Evolutionary conservation across 257 asterid species (phyloP), one percentile per base, ranked within the genome.

Genomic region (Gentiana macrophylla): DNA sequence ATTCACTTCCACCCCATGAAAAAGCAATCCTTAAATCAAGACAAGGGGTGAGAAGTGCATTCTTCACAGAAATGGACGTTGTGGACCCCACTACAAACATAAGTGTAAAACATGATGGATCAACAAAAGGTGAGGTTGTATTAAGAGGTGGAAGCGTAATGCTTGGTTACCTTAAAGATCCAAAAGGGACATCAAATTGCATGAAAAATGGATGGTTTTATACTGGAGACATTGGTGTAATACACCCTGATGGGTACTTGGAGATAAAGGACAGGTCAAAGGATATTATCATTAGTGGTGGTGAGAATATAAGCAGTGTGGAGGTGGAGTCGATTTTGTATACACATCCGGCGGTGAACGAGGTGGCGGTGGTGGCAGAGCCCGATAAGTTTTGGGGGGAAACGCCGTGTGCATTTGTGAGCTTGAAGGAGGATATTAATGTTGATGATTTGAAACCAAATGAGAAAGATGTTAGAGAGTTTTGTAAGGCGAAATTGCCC

Each of bases 231-330:
- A 24, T 57, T 1, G 62, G 62, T 6, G 62, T 46, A 32, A 57
- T 57, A 33, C 66, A 62, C 54, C 58, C 65, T 51, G 57, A 49
- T 37, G 57, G 66, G 12, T 62, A 62, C 45, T 8, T 52, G 32
- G 66, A 62, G 12, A 34, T 62, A 34, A 62, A 61, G 37, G 57
- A 60, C 47, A 49, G 65, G 32, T 60, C 57, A 34, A 60, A 61
- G 41, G 66, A 61, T 52, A 49, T 61, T 8, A 61, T 61, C 37
- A 61, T 61, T n/a, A n/a, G 57, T 5, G 58, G 59, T 33, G 66
- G 66, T 3, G 59, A 62, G 35, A 62, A 62, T 44, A 8, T 62
- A 34, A 62, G 59, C 11, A 52, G 66, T 52, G 44, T 52, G 3
- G 66, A 61, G 58, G 58, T 61, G 33, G 66, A 61, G 57, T 38